These are phyloP conservation scores for Haematococcus lacustris DNA, from an alignment of 139 green algal species.

Conservation along the genomic window DNA sequence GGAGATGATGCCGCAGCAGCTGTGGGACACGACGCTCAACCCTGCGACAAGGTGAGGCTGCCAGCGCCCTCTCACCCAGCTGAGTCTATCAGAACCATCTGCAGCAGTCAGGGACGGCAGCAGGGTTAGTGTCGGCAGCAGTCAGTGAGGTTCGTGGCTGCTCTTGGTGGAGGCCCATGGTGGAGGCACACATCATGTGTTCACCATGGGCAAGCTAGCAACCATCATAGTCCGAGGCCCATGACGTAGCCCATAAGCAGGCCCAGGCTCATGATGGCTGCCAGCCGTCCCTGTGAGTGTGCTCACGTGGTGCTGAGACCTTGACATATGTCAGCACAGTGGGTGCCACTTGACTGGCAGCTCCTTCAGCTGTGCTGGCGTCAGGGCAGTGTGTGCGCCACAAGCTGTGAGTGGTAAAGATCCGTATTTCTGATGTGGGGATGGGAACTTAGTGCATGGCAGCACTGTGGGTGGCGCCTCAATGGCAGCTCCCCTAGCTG, in stretches of 20 bases:
- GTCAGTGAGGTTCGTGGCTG: not conserved
- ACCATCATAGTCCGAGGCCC: not conserved
- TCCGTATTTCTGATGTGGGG: no score
- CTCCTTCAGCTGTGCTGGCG: no score
- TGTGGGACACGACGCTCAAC: slow-evolving; percentile 96
- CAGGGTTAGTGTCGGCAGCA: no score
- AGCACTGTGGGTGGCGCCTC: not conserved
- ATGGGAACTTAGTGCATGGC: not conserved
- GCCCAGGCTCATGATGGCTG: no score
- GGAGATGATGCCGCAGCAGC: slow-evolving; percentile 99
- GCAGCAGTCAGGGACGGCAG: no score
- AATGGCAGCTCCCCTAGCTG: not conserved
- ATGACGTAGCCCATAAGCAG: no score
- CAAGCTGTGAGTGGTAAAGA: no score
- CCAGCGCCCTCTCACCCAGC: slow-evolving; percentile 39
- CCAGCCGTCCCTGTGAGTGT: no score
- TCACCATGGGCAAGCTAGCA: not conserved
- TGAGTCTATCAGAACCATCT: not conserved
- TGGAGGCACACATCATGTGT: not conserved
- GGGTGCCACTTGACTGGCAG: no score
- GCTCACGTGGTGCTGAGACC: no score
- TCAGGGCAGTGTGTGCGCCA: no score
- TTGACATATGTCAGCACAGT: no score
- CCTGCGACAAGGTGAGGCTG: slow-evolving; percentile 64
- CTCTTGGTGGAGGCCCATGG: not conserved